Evolutionary conservation across 2,329 filamentous ascomycete species (phyloP).

Genomic region (Neocucurbitaria cava): DNA sequence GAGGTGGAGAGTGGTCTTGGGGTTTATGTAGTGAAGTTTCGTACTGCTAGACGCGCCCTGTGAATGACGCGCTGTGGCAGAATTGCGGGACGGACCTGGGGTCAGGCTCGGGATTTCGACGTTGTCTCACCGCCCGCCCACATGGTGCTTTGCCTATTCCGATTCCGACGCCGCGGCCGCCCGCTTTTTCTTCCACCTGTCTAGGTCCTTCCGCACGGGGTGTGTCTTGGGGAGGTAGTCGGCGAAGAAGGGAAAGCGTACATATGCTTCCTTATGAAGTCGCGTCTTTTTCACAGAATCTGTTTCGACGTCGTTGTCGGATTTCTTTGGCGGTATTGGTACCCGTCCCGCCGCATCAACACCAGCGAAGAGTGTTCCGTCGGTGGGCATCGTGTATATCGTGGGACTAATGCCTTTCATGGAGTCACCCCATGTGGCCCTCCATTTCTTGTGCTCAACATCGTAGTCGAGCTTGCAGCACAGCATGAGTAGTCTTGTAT

Average conservation of each 20-base stretch:
- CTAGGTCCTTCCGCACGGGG: conserved; percentile 25
- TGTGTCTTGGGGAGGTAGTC: conserved; percentile 26
- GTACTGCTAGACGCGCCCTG: conserved; percentile 14
- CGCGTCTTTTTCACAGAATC: conserved; percentile 15
- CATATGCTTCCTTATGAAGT: conserved; percentile 22
- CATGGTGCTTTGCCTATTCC: not conserved
- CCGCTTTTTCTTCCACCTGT: conserved; percentile 28
- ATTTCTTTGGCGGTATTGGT: conserved; percentile 8
- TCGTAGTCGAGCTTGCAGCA: conserved; percentile 54
- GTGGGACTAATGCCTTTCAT: conserved; percentile 12
- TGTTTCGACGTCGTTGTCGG: not conserved
- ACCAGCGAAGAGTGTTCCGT: conserved; percentile 37
- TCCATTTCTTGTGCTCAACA: conserved; percentile 33
- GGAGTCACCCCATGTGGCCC: conserved; percentile 32
- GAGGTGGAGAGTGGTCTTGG: not conserved
- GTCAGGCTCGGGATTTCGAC: not conserved
- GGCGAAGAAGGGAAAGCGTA: conserved; percentile 32
- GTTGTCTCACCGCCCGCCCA: conserved; percentile 1
- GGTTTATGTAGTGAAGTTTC: not conserved
- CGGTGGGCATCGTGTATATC: conserved; percentile 23
- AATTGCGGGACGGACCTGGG: conserved; percentile 7
- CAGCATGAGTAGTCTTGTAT: conserved; percentile 50
- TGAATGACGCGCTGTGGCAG: conserved; percentile 14
- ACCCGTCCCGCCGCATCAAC: conserved; percentile 30
- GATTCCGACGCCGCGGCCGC: conserved; percentile 8